Base-by-base conservation (phyloP, 192 early-diverging fungal genomes). In the Phlyctochytrium arcticum region DNA sequence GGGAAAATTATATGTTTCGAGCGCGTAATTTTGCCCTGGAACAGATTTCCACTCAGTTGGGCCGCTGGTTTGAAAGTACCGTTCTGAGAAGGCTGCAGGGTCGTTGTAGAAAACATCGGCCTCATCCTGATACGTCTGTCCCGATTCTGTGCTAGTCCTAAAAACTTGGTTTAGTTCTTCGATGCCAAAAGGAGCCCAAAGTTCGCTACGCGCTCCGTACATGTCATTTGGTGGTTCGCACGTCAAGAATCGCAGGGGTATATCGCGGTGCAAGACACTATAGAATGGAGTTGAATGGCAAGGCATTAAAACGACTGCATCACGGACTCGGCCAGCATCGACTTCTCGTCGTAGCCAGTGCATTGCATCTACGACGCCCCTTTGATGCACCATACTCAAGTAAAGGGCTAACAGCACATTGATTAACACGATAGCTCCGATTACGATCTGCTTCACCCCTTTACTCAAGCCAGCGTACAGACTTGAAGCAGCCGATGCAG, bases 271-370 rank as follows among this genome's bases (percentile, higher is more conserved):
- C 5, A 98, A 21, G 70, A 89, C 81, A 42, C 89, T 89, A 55
- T 95, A 87, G 71, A 82, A 95, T n/a, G 95, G 96, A 3, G 96
- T 95, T 4, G 95, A 98, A 67, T 98, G 95, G 57, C 96, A 98
- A 6, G 96, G 96, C 92, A 95, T 98, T 34, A 97, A 66, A 59
- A 95, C 89, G 2, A 88, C 79, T 9, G 94, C 74, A 19, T 77
- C 73, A 26, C 63, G 48, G 8, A 62, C 51, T 57, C 39, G 27
- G 37, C 48, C 37, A 23, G 19, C 4, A 32, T 60, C 1, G 50
- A 61, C 36, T 33, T 87, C 72, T 2, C 70, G 50, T 49, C 90
- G 77, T 36, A 98, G 56, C 73, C 86, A 92, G 2, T 61, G 34
- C 80, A 93, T 86, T 6, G 89, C 94, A 65, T 96, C 93, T 3